These are phyloP conservation scores for Sarcodon aspratus DNA, from an alignment of 768 basidiomycete species.

Conservation along the genomic window DNA sequence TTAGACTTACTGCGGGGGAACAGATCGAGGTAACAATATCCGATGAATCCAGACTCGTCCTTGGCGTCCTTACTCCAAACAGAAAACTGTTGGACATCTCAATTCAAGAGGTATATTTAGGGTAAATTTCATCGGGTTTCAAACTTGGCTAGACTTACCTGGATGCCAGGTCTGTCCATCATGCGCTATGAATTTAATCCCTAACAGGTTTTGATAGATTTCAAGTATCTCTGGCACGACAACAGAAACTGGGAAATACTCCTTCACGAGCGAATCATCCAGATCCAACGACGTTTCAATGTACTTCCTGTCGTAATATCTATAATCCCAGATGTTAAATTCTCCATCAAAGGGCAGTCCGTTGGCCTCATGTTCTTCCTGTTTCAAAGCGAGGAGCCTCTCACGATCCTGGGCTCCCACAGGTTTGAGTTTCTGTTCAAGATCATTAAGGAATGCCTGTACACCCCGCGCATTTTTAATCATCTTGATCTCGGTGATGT, in stretches of 20 bases:
- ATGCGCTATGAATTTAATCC: conserved; percentile 50
- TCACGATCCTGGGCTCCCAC: conserved; percentile 59
- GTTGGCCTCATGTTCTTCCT: conserved; percentile 52
- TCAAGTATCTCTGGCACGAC: conserved; percentile 75
- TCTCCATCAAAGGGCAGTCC: conserved; percentile 57
- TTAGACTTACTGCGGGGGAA: conserved; percentile 60
- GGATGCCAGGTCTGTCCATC: conserved; percentile 73
- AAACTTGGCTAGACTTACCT: conserved; percentile 27
- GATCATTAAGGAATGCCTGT: conserved; percentile 61
- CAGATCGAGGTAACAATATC: conserved; percentile 82
- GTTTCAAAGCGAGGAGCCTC: conserved; percentile 61
- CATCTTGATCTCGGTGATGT: conserved; percentile 79
- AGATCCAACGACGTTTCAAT: conserved; percentile 56
- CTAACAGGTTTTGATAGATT: conserved; percentile 76
- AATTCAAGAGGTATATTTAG: not conserved
- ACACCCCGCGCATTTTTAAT: conserved; percentile 59
- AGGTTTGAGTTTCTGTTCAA: conserved; percentile 62
- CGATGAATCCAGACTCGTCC: conserved; percentile 62
- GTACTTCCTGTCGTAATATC: conserved; percentile 58
- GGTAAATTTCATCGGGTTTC: not conserved
- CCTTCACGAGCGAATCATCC: conserved; percentile 73
- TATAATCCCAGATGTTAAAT: conserved; percentile 81
- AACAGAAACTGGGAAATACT: conserved; percentile 80
- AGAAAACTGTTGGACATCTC: conserved; percentile 74
- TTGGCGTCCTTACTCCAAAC: conserved; percentile 78